Percentiles rank a stretch among this genome's conserved stretches.
Conservation (phyloP, 768 basidiomycete genomes). For the Mycena haematopus region DNA sequence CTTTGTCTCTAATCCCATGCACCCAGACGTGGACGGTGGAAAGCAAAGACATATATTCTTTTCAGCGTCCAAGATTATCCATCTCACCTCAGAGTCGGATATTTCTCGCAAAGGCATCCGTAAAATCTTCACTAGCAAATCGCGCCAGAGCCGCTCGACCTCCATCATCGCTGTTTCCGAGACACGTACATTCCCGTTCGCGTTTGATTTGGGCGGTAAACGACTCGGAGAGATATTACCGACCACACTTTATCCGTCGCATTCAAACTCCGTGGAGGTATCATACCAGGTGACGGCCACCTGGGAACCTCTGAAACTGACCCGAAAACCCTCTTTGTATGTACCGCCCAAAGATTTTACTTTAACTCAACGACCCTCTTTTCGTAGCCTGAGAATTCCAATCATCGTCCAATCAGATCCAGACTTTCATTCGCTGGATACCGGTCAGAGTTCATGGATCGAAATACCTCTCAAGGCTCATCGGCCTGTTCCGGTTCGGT, state of each 20-base stretch:
- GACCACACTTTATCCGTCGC: constrained; percentile 31
- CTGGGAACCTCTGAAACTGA: constrained; percentile 46
- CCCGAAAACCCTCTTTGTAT: constrained; percentile 40
- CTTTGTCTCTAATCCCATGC: background rate
- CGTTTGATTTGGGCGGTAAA: constrained; percentile 46
- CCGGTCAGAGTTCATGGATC: constrained; percentile 49
- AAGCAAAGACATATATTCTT: constrained; percentile 38
- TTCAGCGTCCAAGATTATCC: constrained; percentile 35
- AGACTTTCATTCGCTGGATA: constrained; percentile 48
- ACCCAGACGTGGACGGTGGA: constrained; percentile 17
- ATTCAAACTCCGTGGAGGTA: constrained; percentile 30
- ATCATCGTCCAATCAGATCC: constrained; percentile 49
- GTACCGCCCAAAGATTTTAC: constrained; percentile 18
- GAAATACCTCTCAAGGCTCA: constrained; percentile 50
- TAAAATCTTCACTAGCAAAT: constrained; percentile 30
- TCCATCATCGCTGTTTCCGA: constrained; percentile 16
- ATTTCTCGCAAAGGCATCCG: constrained; percentile 33
- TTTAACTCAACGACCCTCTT: constrained; percentile 6
- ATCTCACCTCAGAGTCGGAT: constrained; percentile 23
- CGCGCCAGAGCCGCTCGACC: constrained; percentile 31
- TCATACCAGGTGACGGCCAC: constrained; percentile 47
- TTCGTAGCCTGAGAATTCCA: constrained; percentile 49
- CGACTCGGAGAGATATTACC: constrained; percentile 42
- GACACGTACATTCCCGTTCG: constrained; percentile 35
- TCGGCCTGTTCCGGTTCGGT: constrained; percentile 48